Evolutionary conservation across 352 stramenopile genomes (phyloP).

Genomic region (Thraustochytrium sp.): DNA sequence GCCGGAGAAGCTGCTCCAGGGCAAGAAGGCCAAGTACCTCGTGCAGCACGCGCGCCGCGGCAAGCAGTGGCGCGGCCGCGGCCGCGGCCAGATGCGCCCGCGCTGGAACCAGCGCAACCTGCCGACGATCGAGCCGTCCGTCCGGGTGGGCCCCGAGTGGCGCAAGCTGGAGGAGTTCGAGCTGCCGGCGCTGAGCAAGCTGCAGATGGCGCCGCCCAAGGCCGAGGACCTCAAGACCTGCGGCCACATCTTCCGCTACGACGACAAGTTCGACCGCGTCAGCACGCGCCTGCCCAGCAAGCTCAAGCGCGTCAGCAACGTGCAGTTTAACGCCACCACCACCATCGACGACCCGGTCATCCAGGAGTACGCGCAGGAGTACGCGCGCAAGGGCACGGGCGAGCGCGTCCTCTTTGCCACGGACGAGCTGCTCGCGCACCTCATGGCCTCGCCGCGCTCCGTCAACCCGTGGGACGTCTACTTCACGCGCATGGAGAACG

Average conservation of each 20-base stretch:
- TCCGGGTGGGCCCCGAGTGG: conserved; percentile 85
- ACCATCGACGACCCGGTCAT: conserved; percentile 93
- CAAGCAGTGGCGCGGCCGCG: conserved; percentile 45
- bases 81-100: conserved; percentile 48
- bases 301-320: conserved; percentile 64
- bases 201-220: conserved; percentile 64
- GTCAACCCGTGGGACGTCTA: conserved; percentile 97
- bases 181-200: conserved; percentile 85
- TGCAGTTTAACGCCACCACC: conserved; percentile 92
- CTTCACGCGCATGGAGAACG: conserved; percentile 49
- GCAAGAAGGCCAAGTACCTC: conserved; percentile 48
- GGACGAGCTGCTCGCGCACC: conserved; percentile 90
- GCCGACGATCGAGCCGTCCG: conserved; percentile 62
- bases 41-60: conserved; percentile 45
- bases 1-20: conserved; percentile 42
- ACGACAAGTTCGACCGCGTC: conserved; percentile 86
- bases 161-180: conserved; percentile 91
- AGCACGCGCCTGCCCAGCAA: conserved; percentile 45
- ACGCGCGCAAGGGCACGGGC: conserved; percentile 61
- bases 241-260: conserved; percentile 87
- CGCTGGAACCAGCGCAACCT: conserved; percentile 54
- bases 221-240: conserved; percentile 85
- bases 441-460: conserved; percentile 90
- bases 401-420: conserved; percentile 81
- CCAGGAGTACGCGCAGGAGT: conserved; percentile 81